phyloP scores from a whole-genome alignment of 208 protist species.

The Acanthamoeba triangularis region DNA sequence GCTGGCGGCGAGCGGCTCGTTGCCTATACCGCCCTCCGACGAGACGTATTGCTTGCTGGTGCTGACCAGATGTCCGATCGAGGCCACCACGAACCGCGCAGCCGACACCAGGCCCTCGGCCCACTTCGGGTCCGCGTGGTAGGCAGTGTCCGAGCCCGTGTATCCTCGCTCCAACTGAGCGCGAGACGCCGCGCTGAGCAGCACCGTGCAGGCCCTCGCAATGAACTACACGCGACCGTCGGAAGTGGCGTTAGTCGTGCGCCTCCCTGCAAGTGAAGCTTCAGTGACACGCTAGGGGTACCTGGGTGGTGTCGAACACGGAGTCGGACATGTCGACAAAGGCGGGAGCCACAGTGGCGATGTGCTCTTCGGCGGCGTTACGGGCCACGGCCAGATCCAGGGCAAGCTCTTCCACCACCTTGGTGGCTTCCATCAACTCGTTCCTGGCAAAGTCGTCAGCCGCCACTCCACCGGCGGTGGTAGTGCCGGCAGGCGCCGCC shows the following conservation, averaged over 20 bases:
- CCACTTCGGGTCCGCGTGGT: slow-evolving; percentile 3
- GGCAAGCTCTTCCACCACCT: background rate
- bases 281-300: background rate
- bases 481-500: no score
- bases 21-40: background rate
- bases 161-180: background rate
- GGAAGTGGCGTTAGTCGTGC: background rate
- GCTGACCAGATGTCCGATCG: background rate
- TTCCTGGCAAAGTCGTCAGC: background rate
- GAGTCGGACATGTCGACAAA: background rate
- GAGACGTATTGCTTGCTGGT: background rate
- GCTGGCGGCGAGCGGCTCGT: background rate
- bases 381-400: background rate
- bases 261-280: background rate
- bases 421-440: background rate
- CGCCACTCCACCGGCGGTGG: background rate
- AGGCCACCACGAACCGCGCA: background rate
- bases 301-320: background rate
- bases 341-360: background rate
- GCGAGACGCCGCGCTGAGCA: background rate
- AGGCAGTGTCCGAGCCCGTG: background rate
- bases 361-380: background rate
- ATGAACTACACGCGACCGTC: no score
- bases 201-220: background rate
- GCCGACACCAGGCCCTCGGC: background rate